A percentile compares a stretch with the other conserved stretches of the same genome.
Conservation (phyloP, 192 early-diverging fungal species). For the Coemansia sp. region DNA sequence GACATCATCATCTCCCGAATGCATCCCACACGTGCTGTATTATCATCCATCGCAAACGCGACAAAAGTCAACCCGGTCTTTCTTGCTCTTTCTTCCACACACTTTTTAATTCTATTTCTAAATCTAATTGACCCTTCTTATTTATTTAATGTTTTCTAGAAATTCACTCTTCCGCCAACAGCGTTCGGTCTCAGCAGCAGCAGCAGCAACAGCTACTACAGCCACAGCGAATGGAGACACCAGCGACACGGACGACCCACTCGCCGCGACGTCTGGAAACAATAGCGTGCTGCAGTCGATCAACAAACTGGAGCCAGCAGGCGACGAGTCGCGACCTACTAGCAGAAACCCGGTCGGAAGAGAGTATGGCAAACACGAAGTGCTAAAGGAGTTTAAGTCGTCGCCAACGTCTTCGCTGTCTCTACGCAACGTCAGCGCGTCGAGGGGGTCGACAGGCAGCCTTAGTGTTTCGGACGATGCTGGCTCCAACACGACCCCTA, state of each 20-base stretch:
- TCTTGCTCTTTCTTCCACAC: background rate
- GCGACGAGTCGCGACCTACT: conserved; percentile 22
- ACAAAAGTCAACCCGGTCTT: too few species aligned
- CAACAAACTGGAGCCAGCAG: conserved; percentile 25
- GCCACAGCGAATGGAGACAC: too few species aligned
- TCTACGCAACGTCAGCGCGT: background rate
- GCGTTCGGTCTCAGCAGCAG: background rate
- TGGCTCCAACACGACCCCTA: background rate
- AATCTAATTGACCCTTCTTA: background rate
- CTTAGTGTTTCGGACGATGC: background rate
- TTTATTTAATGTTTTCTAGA: conserved; percentile 33
- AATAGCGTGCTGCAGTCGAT: conserved; percentile 24
- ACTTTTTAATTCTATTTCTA: background rate
- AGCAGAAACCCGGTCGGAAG: conserved; percentile 2
- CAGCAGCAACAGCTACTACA: too few species aligned
- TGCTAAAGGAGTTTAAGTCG: conserved; percentile 30
- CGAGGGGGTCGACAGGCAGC: background rate
- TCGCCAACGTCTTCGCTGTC: conserved; percentile 5
- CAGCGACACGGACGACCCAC: conserved; percentile 29
- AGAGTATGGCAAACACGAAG: conserved; percentile 23
- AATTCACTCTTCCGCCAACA: conserved; percentile 6
- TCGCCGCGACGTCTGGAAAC: background rate
- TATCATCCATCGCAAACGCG: too few species aligned
- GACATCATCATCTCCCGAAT: background rate
- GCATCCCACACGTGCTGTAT: background rate